Base-by-base conservation (phyloP, 1,139 yeast species). In the Diutina scorzettiae region DNA sequence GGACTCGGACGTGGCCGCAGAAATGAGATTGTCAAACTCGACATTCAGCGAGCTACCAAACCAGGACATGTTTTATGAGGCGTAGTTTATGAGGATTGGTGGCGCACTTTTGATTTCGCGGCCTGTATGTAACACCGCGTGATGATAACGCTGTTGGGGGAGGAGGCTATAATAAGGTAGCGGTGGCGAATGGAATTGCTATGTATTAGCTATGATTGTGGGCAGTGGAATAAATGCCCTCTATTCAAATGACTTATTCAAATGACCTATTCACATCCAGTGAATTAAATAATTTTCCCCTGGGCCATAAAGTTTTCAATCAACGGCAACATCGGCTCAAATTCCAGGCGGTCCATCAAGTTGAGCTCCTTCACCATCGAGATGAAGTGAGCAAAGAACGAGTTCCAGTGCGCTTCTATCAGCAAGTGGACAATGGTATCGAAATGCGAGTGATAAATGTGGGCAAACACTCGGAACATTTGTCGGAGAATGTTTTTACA, bases 381-480 rank as follows among this genome's bases (percentile, higher is more conserved):
- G 42, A 89, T 73, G 56, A 83, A 91, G 59, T 93, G 98, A n/a
- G 96, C 93, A 61, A 91, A 93, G 54, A 89, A 86, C 4, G 97
- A 87, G 60, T 93, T 91, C 95, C 96, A 91, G 58, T 93, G 98
- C 1, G 98, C 96, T 58, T 91, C 98, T 47, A 91, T 61, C 3
- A 95, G 81, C 48, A 93, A 64, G 59, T 91, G 97, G 24, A 91
- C 78, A 34, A 91, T 75, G 55, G 81, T 85, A 51, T 91, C 98
- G 60, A 87, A 91, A 59, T 91, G 98, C 57, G 87, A 86, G 60
- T 86, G 85, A 58, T 89, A 91, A 30, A 91, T 80, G 57, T 89
- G 96, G 9, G 98, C 98, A 64, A 91, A 89, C n/a, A 91, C 83
- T 49, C 97, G 72, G 56, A 91, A 87, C 89, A 91, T 83, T 57